phyloP scores from a whole-genome alignment of 1,139 yeast species.

The Wickerhamiella infanticola region DNA sequence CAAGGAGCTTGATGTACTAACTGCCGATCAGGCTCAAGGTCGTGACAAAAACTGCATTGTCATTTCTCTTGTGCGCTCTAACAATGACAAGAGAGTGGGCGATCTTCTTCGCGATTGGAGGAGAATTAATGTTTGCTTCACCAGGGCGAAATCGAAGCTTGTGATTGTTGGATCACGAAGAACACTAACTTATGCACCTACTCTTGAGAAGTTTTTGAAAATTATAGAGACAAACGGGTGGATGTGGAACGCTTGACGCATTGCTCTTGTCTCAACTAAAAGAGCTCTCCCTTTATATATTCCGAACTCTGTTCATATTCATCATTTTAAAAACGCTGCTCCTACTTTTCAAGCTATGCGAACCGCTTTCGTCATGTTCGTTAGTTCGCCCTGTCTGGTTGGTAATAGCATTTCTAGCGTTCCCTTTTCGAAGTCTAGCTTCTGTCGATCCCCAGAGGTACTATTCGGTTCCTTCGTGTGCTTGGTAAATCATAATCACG shows the following conservation, averaged over 20 bases:
- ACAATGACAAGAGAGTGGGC: conserved; percentile 52
- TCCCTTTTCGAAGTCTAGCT: too few species aligned
- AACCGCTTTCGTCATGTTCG: too few species aligned
- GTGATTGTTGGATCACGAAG: conserved; percentile 63
- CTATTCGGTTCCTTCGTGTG: too few species aligned
- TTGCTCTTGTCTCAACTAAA: too few species aligned
- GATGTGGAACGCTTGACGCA: conserved; percentile 31
- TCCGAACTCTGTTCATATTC: too few species aligned
- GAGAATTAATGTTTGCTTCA: conserved; percentile 83
- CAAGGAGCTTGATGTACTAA: conserved; percentile 50
- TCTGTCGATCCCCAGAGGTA: too few species aligned
- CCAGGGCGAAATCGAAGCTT: conserved; percentile 75
- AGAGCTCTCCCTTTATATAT: too few species aligned
- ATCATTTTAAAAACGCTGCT: too few species aligned
- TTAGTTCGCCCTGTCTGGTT: too few species aligned
- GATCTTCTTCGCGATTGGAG: conserved; percentile 78
- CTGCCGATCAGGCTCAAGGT: conserved; percentile 95
- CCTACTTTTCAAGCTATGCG: too few species aligned
- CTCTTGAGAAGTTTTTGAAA: conserved; percentile 46
- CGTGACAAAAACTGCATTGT: conserved; percentile 85
- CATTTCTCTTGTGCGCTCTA: conserved; percentile 75
- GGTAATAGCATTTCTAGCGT: too few species aligned
- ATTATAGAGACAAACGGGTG: conserved; percentile 46
- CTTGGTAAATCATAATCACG: too few species aligned
- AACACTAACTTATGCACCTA: conserved; percentile 42